A percentile compares a stretch with the other conserved stretches of the same genome.
phyloP scores from a whole-genome alignment of 352 stramenopile species.

The Aphanomyces invadans region DNA sequence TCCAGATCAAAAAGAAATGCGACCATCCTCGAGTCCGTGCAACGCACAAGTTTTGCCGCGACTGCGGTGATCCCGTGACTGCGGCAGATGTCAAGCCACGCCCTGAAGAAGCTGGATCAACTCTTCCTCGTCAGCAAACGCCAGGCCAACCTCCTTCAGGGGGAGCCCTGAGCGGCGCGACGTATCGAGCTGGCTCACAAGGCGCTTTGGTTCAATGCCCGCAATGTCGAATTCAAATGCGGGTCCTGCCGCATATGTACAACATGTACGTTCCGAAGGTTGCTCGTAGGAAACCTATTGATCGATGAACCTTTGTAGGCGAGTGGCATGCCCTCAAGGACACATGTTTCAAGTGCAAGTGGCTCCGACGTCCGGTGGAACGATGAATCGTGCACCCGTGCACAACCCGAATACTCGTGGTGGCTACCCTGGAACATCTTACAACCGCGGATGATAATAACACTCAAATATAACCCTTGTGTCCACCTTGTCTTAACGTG shows the following conservation, averaged over 20 bases:
- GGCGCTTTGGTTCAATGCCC: constrained; percentile 77
- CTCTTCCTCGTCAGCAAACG: neutral
- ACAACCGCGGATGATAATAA: neutral
- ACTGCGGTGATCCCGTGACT: constrained; percentile 53
- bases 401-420: neutral
- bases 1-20: constrained; percentile 78
- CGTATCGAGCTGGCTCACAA: constrained; percentile 71
- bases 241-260: constrained; percentile 82
- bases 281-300: neutral
- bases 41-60: constrained; percentile 69
- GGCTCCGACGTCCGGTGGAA: constrained; percentile 26
- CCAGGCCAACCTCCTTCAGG: constrained; percentile 25
- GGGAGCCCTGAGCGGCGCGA: constrained; percentile 37
- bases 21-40: constrained; percentile 75
- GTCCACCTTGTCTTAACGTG: neutral
- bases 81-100: constrained; percentile 62
- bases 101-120: constrained; percentile 32
- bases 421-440: constrained; percentile 16
- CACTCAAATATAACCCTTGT: neutral
- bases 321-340: constrained; percentile 68
- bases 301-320: constrained; percentile 30
- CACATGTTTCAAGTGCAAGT: constrained; percentile 85
- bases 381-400: neutral
- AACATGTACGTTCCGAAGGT: constrained; percentile 63
- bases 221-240: constrained; percentile 82